phyloP scores from a whole-genome alignment of 441 rosid genomes.

The Pelargonium myrrhifolium region DNA sequence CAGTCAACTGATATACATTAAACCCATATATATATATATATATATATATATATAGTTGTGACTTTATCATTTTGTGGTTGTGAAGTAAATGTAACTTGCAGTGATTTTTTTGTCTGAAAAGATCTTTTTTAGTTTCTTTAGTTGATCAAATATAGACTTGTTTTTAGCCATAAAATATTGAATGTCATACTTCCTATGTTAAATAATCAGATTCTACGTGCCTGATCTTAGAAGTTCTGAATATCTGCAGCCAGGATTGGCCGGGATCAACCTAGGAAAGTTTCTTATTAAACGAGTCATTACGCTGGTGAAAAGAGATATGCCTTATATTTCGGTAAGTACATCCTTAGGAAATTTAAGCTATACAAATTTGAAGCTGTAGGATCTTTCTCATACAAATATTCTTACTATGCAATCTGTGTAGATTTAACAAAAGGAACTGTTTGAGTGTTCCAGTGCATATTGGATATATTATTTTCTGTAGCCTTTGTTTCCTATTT shows the following conservation, averaged over 20 bases:
- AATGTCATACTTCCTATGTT: not conserved
- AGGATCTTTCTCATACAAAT: not conserved
- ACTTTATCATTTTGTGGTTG: not conserved
- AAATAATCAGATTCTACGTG: conserved; percentile 7
- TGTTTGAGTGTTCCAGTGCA: not conserved
- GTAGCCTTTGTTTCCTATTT: not conserved
- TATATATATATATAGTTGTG: not conserved
- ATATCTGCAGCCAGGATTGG: conserved; percentile 81
- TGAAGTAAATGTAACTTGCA: not conserved
- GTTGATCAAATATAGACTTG: not conserved
- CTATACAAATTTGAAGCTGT: conserved; percentile 5
- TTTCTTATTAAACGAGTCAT: conserved; percentile 92
- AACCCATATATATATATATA: too few species aligned
- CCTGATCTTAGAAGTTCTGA: conserved; percentile 23
- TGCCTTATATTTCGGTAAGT: conserved; percentile 84
- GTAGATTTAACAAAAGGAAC: too few species aligned
- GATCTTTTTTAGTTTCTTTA: not conserved
- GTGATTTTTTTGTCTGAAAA: not conserved
- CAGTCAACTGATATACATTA: too few species aligned
- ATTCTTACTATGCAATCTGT: not conserved
- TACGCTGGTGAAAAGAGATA: conserved; percentile 75
- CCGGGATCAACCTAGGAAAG: conserved; percentile 92
- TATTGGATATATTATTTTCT: not conserved
- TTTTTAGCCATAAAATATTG: not conserved
- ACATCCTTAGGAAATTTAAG: conserved; percentile 1